Evolutionary conservation across 495 filamentous ascomycete genomes (phyloP), one percentile per base, ranked within the genome.

Genomic region (Penicillium soppii): DNA sequence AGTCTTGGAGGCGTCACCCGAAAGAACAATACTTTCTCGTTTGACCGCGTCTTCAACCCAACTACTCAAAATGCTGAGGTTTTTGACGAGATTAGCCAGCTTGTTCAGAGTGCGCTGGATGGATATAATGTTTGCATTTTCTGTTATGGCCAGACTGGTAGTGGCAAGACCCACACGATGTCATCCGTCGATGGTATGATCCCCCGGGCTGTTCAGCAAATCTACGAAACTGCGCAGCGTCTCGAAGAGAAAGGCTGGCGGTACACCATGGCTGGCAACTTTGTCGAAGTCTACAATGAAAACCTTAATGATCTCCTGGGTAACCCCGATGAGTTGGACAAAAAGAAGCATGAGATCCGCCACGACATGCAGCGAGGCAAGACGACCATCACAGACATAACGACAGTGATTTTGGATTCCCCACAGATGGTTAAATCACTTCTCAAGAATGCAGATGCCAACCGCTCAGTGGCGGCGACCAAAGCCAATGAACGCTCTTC

Each of bases 111-210:
- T 55, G 95, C 95, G 1, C 76, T 99, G 38, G 94, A 99, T 65
- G 94, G 94, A 13, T 97, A 97, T 70, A 99, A 99, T 63, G 94
- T 99, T 27, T 97, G 92, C 69, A 97, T 99, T 55, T 96, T 99
- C 74, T 97, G 91, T 66, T 99, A 99, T 65, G 94, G 94, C 29
- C 94, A 99, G 65, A 98, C 94, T 4, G 94, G 94, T 3, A 92
- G 91, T 27, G 94, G 94, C 37, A 98, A 98, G 75, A 98, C 94
- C 1, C 87, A 85, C 60, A 97, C 95, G 17, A 99, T 99, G 94
- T 92, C 89, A 30, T 89, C 92, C 0, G 59, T 71, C 3, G 91
- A 97, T 61, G 94, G 94, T 52, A 97, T 99, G 86, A 99, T 99
- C 49, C 95, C 94, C 4, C 83, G 87, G 2, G 91, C 94, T 1